Evolutionary conservation across 768 basidiomycete species (phyloP), one percentile per base, ranked within the genome.

Genomic region (Pleurotus eryngii): DNA sequence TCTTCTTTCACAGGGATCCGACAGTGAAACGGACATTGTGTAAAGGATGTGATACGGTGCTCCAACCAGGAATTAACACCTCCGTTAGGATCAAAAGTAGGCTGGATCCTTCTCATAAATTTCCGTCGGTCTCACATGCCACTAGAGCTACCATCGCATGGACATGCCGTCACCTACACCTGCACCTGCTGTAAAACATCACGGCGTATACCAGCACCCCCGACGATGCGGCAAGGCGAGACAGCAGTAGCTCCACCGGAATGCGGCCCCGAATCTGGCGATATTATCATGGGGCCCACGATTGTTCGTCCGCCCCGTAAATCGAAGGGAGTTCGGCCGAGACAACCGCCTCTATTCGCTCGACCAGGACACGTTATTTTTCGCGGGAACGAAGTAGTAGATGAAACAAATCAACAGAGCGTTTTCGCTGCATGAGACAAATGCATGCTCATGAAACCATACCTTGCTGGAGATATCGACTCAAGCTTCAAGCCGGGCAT

Each of bases 1-100:
- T 11, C 30, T 1, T 42, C 39, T 24, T 38, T 20, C 1, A 45
- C 61, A 93, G 92, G 63, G 92, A 95, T 67, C 92, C 92, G 0
- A 74, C 81, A 0, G 78, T 95, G n/a, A 95, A 95, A 67, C 85
- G 92, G 9, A 83, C 86, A 1, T 63, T 93, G 5, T 95, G 92
- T 72, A 84, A 81, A 66, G 75, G 76, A 1, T 95, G 92, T 64
- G 76, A 81, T 56, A 67, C 75, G 0, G 76, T 86, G 6, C 74
- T 94, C 3, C 62, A 92, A 1, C 86, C 90, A 0, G 92, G 92
- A 11, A 60, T 80, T 1, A 86, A 88, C 1, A 81, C 83, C 0
- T 76, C 75, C 1, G 79, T 90, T 20, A 83, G 91, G 2, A 70
- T 89, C 6, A 84, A 84, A 71, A 70, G 92, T 89, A 56, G 26